Evolutionary conservation across 176 grass and related monocot species (phyloP).

Genomic region (Metroxylon sagu): DNA sequence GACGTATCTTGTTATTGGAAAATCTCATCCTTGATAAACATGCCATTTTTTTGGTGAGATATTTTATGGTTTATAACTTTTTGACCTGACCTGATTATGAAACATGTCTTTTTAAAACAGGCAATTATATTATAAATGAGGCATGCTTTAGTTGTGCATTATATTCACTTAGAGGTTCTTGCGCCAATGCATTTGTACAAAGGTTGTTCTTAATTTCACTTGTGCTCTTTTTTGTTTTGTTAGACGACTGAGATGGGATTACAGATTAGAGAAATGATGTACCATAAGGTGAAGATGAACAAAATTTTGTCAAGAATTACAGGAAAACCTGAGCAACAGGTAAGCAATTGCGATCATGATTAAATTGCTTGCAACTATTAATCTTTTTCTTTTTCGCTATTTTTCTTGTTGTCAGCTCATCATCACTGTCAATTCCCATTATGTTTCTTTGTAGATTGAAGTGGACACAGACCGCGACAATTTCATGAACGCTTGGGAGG

Average conservation of each 20-base stretch:
- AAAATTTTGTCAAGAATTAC: slow-evolving; percentile 92
- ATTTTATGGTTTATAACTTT: background rate
- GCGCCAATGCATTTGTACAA: too few relatives aligned
- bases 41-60: background rate
- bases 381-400: slow-evolving; percentile 5
- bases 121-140: background rate
- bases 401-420: slow-evolving; percentile 3
- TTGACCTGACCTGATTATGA: background rate
- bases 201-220: too few relatives aligned
- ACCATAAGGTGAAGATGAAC: slow-evolving; percentile 84
- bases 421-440: slow-evolving; percentile 7
- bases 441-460: slow-evolving; percentile 48
- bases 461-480: slow-evolving; percentile 76
- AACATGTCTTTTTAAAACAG: slow-evolving; percentile 20
- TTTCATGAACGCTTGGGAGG: slow-evolving; percentile 96
- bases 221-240: too few relatives aligned
- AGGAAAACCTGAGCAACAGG: slow-evolving; percentile 76
- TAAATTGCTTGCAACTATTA: too few relatives aligned
- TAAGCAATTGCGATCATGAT: slow-evolving; percentile 7
- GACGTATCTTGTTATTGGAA: too few relatives aligned
- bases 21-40: background rate
- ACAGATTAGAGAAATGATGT: slow-evolving; percentile 74
- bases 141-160: too few relatives aligned
- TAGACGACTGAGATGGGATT: slow-evolving; percentile 44
- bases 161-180: too few relatives aligned